Conservation (phyloP, 345 rosid genomes). For the Rhizophora apiculata region DNA sequence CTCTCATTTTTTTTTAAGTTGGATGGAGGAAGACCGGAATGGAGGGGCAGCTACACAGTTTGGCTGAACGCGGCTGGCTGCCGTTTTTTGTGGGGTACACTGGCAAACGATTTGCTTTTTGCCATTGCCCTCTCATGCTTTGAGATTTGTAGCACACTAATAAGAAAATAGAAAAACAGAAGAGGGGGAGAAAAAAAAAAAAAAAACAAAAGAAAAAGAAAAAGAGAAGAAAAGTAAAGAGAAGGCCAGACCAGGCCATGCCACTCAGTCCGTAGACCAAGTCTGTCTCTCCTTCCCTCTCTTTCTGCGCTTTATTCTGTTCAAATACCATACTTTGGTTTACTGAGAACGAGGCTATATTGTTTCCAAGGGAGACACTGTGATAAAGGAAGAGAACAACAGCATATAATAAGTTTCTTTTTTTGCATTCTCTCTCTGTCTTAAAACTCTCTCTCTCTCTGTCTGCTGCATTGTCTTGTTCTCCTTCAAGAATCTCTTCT, state of each 20-base stretch:
- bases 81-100: not conserved
- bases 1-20: not conserved
- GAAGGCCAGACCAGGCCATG: not conserved
- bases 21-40: not conserved
- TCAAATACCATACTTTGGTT: constrained; percentile 69
- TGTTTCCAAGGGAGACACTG: constrained; percentile 29
- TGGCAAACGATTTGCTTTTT: not conserved
- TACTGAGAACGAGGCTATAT: constrained; percentile 65
- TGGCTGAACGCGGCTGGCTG: not conserved
- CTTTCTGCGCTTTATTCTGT: constrained; percentile 72
- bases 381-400: constrained; percentile 26
- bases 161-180: constrained; percentile 24
- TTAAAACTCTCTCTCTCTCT: constrained; percentile 21
- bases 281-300: constrained; percentile 27
- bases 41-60: not conserved
- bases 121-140: not conserved
- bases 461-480: constrained; percentile 67
- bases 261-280: constrained; percentile 18
- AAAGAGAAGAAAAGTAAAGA: not conserved
- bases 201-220: not conserved
- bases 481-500: constrained; percentile 67
- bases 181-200: not conserved
- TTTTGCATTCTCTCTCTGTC: constrained; percentile 11
- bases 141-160: constrained; percentile 1
- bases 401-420: constrained; percentile 29